Evolutionary conservation across 495 filamentous ascomycete genomes (phyloP).

Genomic region (Penicillium cinerascens): DNA sequence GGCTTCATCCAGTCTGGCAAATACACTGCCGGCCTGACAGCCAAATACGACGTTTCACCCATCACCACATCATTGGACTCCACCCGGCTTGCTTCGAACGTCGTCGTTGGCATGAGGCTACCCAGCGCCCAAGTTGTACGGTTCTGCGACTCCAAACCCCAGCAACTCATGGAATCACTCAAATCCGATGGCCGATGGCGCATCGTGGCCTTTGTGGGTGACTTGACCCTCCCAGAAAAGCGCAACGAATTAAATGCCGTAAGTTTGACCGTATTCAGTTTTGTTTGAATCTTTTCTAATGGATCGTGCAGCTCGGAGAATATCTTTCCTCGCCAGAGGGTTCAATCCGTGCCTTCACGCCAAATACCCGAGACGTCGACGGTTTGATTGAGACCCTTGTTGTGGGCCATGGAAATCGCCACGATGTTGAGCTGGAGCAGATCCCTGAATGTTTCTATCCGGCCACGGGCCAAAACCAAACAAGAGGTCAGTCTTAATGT

Average conservation of each 20-base stretch:
- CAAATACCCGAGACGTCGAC: slow-evolving; percentile 44
- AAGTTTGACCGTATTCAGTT: slow-evolving; percentile 12
- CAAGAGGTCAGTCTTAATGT: slow-evolving; percentile 43
- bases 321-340: slow-evolving; percentile 35
- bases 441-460: slow-evolving; percentile 61
- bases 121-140: slow-evolving; percentile 58
- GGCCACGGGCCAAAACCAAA: slow-evolving; percentile 53
- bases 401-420: slow-evolving; percentile 51
- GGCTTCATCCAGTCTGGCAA: slow-evolving; percentile 57
- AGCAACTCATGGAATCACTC: slow-evolving; percentile 48
- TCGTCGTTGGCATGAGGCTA: slow-evolving; percentile 54
- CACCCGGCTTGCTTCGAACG: slow-evolving; percentile 40
- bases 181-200: slow-evolving; percentile 60
- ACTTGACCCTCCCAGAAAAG: slow-evolving; percentile 44
- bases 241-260: slow-evolving; percentile 41
- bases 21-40: slow-evolving; percentile 63
- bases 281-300: background rate
- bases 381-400: slow-evolving; percentile 59
- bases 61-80: slow-evolving; percentile 37
- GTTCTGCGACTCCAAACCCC: slow-evolving; percentile 56
- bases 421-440: slow-evolving; percentile 52
- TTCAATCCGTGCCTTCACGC: slow-evolving; percentile 44
- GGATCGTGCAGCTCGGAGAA: slow-evolving; percentile 27
- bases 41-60: slow-evolving; percentile 51
- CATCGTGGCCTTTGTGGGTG: slow-evolving; percentile 53